phyloP scores from a whole-genome alignment of 805 yeast genomes.

The Lachancea meyersii region DNA sequence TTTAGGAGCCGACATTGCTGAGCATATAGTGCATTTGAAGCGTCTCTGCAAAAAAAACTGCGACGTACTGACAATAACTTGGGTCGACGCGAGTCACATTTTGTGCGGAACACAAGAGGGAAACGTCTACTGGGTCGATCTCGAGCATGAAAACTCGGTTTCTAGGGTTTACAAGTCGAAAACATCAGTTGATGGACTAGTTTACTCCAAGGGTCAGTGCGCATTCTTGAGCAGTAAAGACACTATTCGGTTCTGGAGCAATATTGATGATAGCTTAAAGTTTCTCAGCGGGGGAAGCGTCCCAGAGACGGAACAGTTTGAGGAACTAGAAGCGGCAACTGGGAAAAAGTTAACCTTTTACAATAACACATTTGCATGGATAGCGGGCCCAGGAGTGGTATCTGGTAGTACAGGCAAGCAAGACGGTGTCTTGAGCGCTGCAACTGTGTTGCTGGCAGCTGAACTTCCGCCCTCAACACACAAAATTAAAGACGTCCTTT shows the following conservation, averaged over 20 bases:
- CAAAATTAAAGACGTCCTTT: constrained; percentile 35
- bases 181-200: constrained; percentile 25
- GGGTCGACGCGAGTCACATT: constrained; percentile 16
- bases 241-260: constrained; percentile 22
- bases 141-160: constrained; percentile 11
- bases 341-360: constrained; percentile 31
- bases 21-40: constrained; percentile 10
- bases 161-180: constrained; percentile 12
- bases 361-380: constrained; percentile 39
- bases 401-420: constrained; percentile 32
- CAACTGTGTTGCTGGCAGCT: constrained; percentile 36
- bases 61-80: constrained; percentile 20
- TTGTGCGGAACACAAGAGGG: constrained; percentile 25
- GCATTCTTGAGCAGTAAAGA: constrained; percentile 20
- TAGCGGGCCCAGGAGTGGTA: constrained; percentile 42
- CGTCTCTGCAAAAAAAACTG: constrained; percentile 21
- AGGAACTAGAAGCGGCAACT: constrained; percentile 29
- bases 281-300: constrained; percentile 29
- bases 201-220: constrained; percentile 9
- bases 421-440: constrained; percentile 29
- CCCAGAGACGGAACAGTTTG: constrained; percentile 35
- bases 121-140: constrained; percentile 15
- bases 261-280: constrained; percentile 3
- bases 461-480: constrained; percentile 36
- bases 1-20: constrained; percentile 5